These are phyloP conservation scores for Trichoderma hamatum DNA, from an alignment of 2,329 filamentous ascomycete genomes.

Conservation along the genomic window DNA sequence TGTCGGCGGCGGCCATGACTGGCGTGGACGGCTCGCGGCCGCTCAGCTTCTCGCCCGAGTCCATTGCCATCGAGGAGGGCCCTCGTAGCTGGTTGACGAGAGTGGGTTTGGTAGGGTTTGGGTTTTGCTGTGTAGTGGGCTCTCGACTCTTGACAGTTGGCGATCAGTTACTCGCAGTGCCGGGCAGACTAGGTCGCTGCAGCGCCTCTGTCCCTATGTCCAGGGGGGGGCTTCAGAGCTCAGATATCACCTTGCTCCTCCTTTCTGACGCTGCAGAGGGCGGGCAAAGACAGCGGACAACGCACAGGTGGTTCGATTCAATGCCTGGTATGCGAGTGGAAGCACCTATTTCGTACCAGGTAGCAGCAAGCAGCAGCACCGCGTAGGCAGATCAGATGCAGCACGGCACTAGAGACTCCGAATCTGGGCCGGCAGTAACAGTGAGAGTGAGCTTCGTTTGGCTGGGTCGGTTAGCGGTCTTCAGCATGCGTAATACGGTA, in stretches of 20 bases:
- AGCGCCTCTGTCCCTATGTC: slow-evolving; percentile 21
- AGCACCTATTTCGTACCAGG: not conserved
- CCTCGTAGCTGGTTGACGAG: not conserved
- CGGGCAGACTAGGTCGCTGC: slow-evolving; percentile 31
- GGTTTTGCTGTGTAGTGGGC: not conserved
- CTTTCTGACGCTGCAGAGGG: slow-evolving; percentile 4
- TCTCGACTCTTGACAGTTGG: slow-evolving; percentile 35
- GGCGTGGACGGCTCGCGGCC: slow-evolving; percentile 37
- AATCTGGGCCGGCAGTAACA: slow-evolving; percentile 4
- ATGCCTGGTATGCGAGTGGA: not conserved
- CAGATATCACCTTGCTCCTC: slow-evolving; percentile 22
- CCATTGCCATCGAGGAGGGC: slow-evolving; percentile 36
- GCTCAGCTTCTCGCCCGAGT: slow-evolving; percentile 33
- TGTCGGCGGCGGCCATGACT: slow-evolving; percentile 28
- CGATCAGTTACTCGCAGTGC: slow-evolving; percentile 26
- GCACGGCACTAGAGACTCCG: not conserved
- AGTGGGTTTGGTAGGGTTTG: not conserved
- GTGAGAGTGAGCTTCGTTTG: not conserved
- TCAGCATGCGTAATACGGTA: slow-evolving; percentile 29
- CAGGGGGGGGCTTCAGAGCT: not conserved
- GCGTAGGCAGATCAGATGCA: not conserved
- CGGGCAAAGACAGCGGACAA: slow-evolving; percentile 6
- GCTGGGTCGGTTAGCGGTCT: slow-evolving; percentile 24
- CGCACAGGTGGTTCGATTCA: slow-evolving; percentile 18
- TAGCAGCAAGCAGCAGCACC: not conserved